Conservation (phyloP, 257 asterid species). For the Solanum tarijense region DNA sequence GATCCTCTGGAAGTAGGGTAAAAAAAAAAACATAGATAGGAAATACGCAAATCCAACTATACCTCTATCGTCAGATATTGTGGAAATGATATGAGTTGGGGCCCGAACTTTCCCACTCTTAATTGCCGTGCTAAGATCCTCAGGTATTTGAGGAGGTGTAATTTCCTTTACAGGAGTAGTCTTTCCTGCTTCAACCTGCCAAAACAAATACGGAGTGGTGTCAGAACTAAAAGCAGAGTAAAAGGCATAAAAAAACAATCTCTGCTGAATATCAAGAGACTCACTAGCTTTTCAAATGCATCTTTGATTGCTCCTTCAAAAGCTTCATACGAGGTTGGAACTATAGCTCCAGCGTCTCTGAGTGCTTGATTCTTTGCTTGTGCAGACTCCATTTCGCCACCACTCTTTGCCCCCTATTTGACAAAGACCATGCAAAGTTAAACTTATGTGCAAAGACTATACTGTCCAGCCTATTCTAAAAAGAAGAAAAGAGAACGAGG, state of each 20-base stretch:
- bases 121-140: conserved; percentile 85
- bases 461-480: not conserved
- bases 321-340: conserved; percentile 96
- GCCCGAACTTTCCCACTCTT: conserved; percentile 98
- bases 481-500: not conserved
- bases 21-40: not conserved
- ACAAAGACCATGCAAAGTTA: not conserved
- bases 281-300: conserved; percentile 67
- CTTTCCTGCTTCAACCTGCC: conserved; percentile 65
- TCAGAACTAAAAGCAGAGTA: not conserved
- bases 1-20: not conserved
- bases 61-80: conserved; percentile 99
- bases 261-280: not conserved
- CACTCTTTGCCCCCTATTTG: conserved; percentile 97
- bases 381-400: conserved; percentile 98
- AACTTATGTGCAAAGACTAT: not conserved
- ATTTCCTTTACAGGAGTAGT: conserved; percentile 77
- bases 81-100: conserved; percentile 96
- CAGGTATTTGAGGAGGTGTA: conserved; percentile 92
- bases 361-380: conserved; percentile 98
- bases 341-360: conserved; percentile 88
- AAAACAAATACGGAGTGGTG: conserved; percentile 9
- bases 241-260: not conserved
- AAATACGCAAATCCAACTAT: not conserved
- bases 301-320: conserved; percentile 80